A percentile compares a stretch with the other conserved stretches of the same genome.
Conservation (phyloP, 345 rosid species). For the Eucalyptus pauciflora region DNA sequence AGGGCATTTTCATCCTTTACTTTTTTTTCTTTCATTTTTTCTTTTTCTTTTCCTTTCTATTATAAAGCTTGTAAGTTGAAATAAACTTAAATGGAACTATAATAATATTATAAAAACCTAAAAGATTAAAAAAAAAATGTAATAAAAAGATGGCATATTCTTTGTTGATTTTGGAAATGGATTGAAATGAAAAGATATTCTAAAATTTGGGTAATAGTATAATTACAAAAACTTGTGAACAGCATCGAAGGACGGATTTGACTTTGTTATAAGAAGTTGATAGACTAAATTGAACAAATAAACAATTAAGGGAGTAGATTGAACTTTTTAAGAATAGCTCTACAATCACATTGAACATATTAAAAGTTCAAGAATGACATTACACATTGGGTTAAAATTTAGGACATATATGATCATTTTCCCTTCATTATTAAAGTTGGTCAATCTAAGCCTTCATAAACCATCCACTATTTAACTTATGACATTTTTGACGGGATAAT, state of each 20-base stretch:
- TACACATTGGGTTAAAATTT: neutral
- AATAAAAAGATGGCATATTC: neutral
- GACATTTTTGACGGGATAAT: neutral
- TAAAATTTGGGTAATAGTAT: neutral
- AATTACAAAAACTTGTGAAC: neutral
- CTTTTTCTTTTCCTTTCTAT: too few species aligned
- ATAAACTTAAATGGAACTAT: neutral
- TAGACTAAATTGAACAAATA: neutral
- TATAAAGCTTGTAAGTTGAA: neutral
- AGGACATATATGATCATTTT: neutral
- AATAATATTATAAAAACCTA: too few species aligned
- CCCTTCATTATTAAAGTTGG: neutral
- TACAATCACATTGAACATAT: neutral
- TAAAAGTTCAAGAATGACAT: neutral
- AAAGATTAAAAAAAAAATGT: too few species aligned
- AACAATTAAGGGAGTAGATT: neutral
- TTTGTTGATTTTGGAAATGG: neutral
- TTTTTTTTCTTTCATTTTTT: too few species aligned
- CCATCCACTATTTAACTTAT: neutral
- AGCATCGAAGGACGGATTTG: accelerated
- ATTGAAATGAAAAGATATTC: neutral
- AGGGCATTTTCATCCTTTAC: too few species aligned
- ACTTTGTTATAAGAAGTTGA: neutral
- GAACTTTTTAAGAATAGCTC: neutral
- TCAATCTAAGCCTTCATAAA: neutral